Conservation (phyloP, 73 alveolate species). For the Tetrahymena thermophila region DNA sequence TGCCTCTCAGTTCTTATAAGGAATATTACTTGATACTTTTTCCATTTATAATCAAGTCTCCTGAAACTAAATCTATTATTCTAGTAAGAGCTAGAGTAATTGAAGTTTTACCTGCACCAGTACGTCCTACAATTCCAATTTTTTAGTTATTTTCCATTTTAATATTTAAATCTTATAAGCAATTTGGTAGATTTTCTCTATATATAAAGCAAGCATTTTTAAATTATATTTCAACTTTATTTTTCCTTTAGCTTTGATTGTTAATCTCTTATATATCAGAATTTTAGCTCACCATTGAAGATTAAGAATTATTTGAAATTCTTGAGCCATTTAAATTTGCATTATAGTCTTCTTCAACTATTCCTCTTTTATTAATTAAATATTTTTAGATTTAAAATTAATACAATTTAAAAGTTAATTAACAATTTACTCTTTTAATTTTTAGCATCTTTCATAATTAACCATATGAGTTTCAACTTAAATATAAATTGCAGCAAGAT, state of each 20-base stretch:
- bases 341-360: background rate
- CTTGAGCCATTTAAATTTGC: too few species aligned
- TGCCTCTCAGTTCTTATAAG: slow-evolving; percentile 55
- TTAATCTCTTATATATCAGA: background rate
- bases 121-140: slow-evolving; percentile 70
- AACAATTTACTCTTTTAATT: background rate
- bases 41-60: slow-evolving; percentile 69
- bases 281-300: background rate
- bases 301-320: background rate
- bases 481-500: background rate
- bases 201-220: background rate
- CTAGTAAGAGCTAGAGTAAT: slow-evolving; percentile 55
- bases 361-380: background rate
- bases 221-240: background rate
- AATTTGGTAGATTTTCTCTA: background rate
- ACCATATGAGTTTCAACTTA: background rate
- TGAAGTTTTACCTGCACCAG: slow-evolving; percentile 77
- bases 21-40: slow-evolving; percentile 62
- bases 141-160: slow-evolving; percentile 8
- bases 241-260: background rate
- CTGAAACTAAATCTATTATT: slow-evolving; percentile 52
- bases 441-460: background rate
- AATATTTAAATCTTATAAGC: background rate
- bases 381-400: background rate
- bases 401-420: too few species aligned